Evolutionary conservation across 2,329 filamentous ascomycete genomes (phyloP).

Genomic region (Aspergillus udagawae): DNA sequence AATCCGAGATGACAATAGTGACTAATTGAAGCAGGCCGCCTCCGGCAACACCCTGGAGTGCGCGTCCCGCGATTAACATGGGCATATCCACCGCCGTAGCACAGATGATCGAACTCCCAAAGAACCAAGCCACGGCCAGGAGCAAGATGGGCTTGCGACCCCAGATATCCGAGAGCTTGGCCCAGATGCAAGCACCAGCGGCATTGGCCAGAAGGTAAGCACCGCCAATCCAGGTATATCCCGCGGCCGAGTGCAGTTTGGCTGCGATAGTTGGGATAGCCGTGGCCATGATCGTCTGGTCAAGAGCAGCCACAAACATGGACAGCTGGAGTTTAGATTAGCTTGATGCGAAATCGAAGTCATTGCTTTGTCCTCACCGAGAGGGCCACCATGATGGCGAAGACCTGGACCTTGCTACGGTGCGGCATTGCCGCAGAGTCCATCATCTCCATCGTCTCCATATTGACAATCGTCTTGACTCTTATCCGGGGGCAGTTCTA

Average conservation of each 20-base stretch:
- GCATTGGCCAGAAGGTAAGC: conserved; percentile 67
- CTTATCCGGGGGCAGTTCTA: not conserved
- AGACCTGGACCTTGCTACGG: not conserved
- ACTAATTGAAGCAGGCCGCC: conserved; percentile 52
- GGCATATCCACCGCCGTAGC: conserved; percentile 45
- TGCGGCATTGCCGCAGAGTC: not conserved
- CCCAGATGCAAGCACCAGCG: conserved; percentile 65
- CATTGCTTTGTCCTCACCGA: not conserved
- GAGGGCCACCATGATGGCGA: not conserved
- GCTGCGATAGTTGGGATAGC: conserved; percentile 56
- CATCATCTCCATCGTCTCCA: not conserved
- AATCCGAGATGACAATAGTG: conserved; percentile 52
- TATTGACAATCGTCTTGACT: not conserved
- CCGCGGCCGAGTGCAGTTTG: conserved; percentile 60
- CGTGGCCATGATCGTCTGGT: conserved; percentile 55
- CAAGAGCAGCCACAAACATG: conserved; percentile 21
- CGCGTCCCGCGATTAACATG: conserved; percentile 52
- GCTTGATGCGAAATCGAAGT: not conserved
- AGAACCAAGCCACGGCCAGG: conserved; percentile 47
- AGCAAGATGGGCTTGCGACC: conserved; percentile 50
- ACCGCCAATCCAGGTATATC: conserved; percentile 73
- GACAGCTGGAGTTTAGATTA: not conserved
- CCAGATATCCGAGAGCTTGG: conserved; percentile 39
- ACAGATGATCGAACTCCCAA: conserved; percentile 48
- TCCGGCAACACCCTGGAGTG: conserved; percentile 52